Evolutionary conservation across 805 yeast species (phyloP).

Genomic region (Wickerhamomyces bisporus): DNA sequence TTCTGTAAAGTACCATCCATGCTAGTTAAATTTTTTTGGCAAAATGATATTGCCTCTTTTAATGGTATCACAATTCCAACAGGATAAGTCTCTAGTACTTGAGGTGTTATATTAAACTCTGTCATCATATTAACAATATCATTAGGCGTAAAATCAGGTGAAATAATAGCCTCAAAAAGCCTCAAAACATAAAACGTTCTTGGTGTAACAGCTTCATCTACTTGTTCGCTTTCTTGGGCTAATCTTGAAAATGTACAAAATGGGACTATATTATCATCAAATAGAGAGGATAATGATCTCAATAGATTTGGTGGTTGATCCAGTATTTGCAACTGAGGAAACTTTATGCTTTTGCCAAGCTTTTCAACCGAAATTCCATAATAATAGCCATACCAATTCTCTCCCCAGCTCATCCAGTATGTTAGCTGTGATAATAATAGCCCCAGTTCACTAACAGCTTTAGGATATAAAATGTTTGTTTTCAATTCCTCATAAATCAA

Average conservation of each 20-base stretch:
- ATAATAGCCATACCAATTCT: slow-evolving; percentile 57
- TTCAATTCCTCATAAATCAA: slow-evolving; percentile 69
- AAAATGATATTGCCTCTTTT: slow-evolving; percentile 51
- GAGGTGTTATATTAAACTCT: slow-evolving; percentile 45
- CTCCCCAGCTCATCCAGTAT: slow-evolving; percentile 71
- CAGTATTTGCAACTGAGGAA: slow-evolving; percentile 32
- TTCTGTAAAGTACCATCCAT: slow-evolving; percentile 37
- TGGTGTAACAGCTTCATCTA: slow-evolving; percentile 61
- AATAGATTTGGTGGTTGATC: slow-evolving; percentile 57
- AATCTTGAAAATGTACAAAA: slow-evolving; percentile 64
- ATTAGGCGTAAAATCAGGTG: slow-evolving; percentile 43
- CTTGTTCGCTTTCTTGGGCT: slow-evolving; percentile 53
- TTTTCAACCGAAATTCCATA: slow-evolving; percentile 35
- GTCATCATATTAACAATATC: slow-evolving; percentile 60
- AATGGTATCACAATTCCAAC: slow-evolving; percentile 66
- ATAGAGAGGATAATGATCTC: slow-evolving; percentile 49
- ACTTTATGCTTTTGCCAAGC: slow-evolving; percentile 36
- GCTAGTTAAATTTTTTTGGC: slow-evolving; percentile 48
- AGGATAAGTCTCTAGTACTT: slow-evolving; percentile 65
- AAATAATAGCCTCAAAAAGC: slow-evolving; percentile 57
- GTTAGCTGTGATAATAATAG: slow-evolving; percentile 55
- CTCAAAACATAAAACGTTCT: slow-evolving; percentile 54
- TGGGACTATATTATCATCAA: slow-evolving; percentile 39
- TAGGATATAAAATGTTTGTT: slow-evolving; percentile 43
- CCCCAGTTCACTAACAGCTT: slow-evolving; percentile 39